phyloP scores from a whole-genome alignment of 257 asterid species.

The Plantago elongata region DNA sequence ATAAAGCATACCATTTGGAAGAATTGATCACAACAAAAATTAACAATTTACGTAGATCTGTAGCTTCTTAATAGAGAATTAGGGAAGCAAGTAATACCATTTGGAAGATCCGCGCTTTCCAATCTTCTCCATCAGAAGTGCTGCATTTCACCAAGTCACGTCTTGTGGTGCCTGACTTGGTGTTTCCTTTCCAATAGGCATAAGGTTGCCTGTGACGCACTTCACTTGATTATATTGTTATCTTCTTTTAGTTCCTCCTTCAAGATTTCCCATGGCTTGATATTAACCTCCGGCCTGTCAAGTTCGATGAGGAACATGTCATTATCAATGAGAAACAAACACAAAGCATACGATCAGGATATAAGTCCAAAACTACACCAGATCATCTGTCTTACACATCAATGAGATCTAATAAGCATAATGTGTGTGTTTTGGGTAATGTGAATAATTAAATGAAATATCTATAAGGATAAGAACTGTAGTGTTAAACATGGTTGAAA shows the following conservation, averaged over 20 bases:
- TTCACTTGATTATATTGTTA: slow-evolving; percentile 48
- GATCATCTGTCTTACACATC: too few species aligned
- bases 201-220: slow-evolving; percentile 63
- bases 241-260: slow-evolving; percentile 54
- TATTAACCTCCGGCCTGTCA: slow-evolving; percentile 77
- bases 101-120: slow-evolving; percentile 50
- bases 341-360: too few species aligned
- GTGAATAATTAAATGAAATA: too few species aligned
- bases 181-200: slow-evolving; percentile 86
- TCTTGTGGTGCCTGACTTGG: slow-evolving; percentile 33
- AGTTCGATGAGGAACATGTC: not conserved
- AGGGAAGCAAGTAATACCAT: slow-evolving; percentile 37
- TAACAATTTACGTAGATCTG: too few species aligned
- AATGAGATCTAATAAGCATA: too few species aligned
- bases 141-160: slow-evolving; percentile 50
- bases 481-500: too few species aligned
- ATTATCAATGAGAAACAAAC: not conserved
- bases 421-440: too few species aligned
- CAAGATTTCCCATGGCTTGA: slow-evolving; percentile 71
- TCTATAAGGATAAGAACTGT: too few species aligned
- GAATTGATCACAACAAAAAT: too few species aligned
- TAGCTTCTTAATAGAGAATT: too few species aligned
- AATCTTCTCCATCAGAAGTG: slow-evolving; percentile 37
- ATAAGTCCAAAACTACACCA: too few species aligned
- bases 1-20: not conserved